These are phyloP conservation scores for Venturia effusa DNA, from an alignment of 2,329 filamentous ascomycete species.

Conservation along the genomic window DNA sequence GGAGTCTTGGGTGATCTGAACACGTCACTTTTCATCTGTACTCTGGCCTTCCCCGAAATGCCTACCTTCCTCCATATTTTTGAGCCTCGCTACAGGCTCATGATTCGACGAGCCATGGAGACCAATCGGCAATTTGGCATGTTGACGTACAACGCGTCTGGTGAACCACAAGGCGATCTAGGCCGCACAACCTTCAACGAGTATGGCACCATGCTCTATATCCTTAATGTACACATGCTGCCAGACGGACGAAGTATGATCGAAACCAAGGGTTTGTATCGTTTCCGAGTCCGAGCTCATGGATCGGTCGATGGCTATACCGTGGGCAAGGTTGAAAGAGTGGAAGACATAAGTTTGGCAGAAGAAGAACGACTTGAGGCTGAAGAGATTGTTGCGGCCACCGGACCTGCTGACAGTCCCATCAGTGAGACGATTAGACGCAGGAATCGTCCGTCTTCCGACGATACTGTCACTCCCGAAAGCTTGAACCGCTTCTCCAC, in stretches of 20 bases:
- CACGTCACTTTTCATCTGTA: conserved; percentile 70
- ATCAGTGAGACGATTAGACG: conserved; percentile 8
- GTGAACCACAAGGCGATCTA: conserved; percentile 41
- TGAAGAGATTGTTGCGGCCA: conserved; percentile 42
- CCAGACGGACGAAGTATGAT: conserved; percentile 73
- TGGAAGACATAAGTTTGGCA: conserved; percentile 71
- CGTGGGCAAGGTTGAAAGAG: conserved; percentile 61
- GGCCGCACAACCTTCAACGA: conserved; percentile 51
- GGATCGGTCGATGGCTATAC: conserved; percentile 64
- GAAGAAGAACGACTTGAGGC: conserved; percentile 72
- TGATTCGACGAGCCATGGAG: conserved; percentile 70
- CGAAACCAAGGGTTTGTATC: conserved; percentile 63
- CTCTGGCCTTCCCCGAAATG: conserved; percentile 69
- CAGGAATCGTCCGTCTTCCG: conserved; percentile 16
- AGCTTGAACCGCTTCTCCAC: conserved; percentile 53
- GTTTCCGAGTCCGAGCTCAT: conserved; percentile 61
- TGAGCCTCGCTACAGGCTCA: conserved; percentile 81
- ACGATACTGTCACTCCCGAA: conserved; percentile 19
- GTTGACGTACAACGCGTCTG: conserved; percentile 52
- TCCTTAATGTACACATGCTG: conserved; percentile 62
- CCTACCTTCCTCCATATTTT: conserved; percentile 83
- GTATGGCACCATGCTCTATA: conserved; percentile 68
- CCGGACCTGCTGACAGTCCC: conserved; percentile 11
- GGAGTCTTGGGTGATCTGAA: conserved; percentile 45
- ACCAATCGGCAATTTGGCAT: conserved; percentile 73